Base-by-base conservation (phyloP, 164 flowering plant species). In the Vitis labrusca region DNA sequence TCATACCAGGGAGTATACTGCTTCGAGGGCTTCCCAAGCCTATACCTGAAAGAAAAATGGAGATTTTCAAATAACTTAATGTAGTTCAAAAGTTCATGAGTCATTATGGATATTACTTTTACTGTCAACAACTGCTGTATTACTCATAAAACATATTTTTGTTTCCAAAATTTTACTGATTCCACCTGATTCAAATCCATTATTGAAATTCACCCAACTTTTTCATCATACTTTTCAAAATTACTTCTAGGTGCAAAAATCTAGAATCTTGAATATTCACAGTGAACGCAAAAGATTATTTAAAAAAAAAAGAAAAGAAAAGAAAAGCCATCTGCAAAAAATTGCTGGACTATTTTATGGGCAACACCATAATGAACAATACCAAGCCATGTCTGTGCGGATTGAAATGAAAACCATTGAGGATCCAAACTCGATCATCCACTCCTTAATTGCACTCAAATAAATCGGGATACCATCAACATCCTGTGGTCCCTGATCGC, bases 21-120 rank as follows among this genome's bases (percentile, higher is more conserved):
- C 72, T 91, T 90, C 67, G 99, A 93, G 58, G 99, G 99, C 77
- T 83, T 88, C 15, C 97, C 99, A 72, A 95, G 97, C 67, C 98
- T 83, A 71, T 94, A 94, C 98, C 98, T 94, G 84, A 61, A 63
- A 68, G 9, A 37, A 37, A 71, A 51, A 50, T 9, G 44, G 29
- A 50, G 49, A 61, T 9, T 65, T 63, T 10, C 11, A 9, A 37
- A 37, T 37, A 37, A 37, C 44, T 37, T 37, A 37, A 37, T 37
- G 44, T 37, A 37, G 44, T 37, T 37, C 44, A 5, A 37, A 6
- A 37, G 44, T 3, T 37, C 5, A 37, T 3, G 44, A 37, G 44
- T 37, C 44, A 37, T 37, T 37, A 37, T 37, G 44, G 5, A 37
- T 5, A 37, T 37, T 6, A 5, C 7, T 37, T 37, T 62, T 14